These are phyloP conservation scores for Aspergillus aculeatinus DNA, from an alignment of 2,329 filamentous ascomycete genomes.

Conservation along the genomic window DNA sequence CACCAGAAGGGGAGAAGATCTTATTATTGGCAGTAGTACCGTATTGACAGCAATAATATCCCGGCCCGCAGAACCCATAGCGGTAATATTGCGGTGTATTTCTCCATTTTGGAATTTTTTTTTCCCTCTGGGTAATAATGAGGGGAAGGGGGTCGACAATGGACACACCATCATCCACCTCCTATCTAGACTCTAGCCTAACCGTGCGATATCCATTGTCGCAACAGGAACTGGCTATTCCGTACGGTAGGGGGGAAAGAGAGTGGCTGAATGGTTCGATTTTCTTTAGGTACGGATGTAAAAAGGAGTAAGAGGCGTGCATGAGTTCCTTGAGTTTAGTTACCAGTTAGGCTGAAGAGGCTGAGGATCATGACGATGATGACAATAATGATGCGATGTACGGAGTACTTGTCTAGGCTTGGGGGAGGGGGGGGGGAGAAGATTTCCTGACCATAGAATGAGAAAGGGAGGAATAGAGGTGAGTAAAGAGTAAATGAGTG, in stretches of 20 bases:
- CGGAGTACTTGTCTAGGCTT: background rate
- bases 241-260: background rate
- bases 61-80: background rate
- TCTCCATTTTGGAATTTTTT: background rate
- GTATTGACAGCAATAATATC: background rate
- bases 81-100: background rate
- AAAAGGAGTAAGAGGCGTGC: background rate
- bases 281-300: background rate
- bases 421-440: background rate
- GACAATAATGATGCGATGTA: conserved; percentile 1
- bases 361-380: conserved; percentile 2
- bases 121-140: background rate
- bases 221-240: background rate
- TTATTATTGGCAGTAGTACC: background rate
- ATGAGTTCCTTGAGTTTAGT: background rate
- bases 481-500: background rate
- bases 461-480: background rate
- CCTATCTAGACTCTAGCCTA: background rate
- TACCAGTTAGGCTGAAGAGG: background rate
- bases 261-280: background rate
- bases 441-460: conserved; percentile 3
- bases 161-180: background rate
- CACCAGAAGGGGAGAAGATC: background rate
- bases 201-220: background rate
- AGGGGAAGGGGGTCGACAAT: background rate